Evolutionary conservation across 306 rosid genomes (phyloP).

Genomic region (Biancaea sappan): DNA sequence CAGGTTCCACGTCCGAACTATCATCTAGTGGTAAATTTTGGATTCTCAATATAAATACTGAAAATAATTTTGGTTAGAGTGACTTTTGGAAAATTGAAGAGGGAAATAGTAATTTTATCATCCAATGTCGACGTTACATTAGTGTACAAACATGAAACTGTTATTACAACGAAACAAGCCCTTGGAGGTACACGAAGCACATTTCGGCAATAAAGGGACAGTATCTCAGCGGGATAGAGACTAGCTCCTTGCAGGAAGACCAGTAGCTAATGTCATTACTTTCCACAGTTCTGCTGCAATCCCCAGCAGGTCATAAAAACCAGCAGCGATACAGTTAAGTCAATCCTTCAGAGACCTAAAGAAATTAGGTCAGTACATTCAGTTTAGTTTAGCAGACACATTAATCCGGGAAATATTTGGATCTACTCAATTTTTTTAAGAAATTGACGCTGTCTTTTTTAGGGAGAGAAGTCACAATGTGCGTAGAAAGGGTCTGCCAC

Average conservation of each 20-base stretch:
- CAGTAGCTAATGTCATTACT: not conserved
- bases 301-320: not conserved
- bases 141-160: conserved; percentile 25
- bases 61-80: not conserved
- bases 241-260: not conserved
- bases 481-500: no score
- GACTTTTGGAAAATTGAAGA: not conserved
- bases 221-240: not conserved
- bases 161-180: conserved; percentile 18
- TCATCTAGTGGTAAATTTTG: not conserved
- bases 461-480: not conserved
- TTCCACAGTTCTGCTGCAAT: not conserved
- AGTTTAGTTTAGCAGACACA: not conserved
- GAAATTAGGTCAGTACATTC: not conserved
- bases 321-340: not conserved
- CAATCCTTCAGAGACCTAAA: not conserved
- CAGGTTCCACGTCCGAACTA: not conserved
- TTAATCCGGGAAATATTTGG: not conserved
- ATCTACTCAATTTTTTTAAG: no score
- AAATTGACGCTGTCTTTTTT: not conserved
- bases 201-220: not conserved
- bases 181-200: not conserved
- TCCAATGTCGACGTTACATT: conserved; percentile 14
- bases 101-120: conserved; percentile 3
- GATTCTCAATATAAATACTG: not conserved